Evolutionary conservation across 768 basidiomycete species (phyloP), one percentile per base, ranked within the genome.

Genomic region (Royoungia palumana): DNA sequence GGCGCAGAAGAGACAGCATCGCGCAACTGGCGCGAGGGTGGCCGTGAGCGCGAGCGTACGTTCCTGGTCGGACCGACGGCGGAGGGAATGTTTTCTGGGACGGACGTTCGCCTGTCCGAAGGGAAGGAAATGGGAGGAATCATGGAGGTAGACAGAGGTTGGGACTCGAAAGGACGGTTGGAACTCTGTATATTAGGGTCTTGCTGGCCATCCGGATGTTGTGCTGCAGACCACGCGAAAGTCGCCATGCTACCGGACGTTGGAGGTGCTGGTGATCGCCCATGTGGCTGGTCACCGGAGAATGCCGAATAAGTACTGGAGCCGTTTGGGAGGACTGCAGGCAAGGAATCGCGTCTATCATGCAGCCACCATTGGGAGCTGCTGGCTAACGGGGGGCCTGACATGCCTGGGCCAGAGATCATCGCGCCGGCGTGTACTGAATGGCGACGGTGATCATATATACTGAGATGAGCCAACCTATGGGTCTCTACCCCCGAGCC

Each of bases 401-500:
- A 51, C 0, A 67, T 51, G 43, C 61, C 65, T 46, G 66, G 60
- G 0, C 60, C 53, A 14, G 65, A 61, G 5, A 61, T 51, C 41
- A 72, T 71, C 39, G 68, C 55, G 43, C 86, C 78, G 16, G 83
- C 78, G 65, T 90, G 89, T 21, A 83, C 75, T 17, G 89, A 90
- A 62, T 82, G 81, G 52, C 89, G 80, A 43, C 88, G 84, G 63
- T 92, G 88, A 61, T 85, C 80, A 22, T 69, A 67, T 56, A 91
- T 70, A 63, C 79, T 85, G 57, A 90, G 73, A 58, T 87, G 83
- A 13, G 84, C 82, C 57, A 93, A 81, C 43, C 84, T 74, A 48
- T 82, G 81, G 8, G 87, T 83, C 57, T 93, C 91, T 57, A 90
- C 79, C 20, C 86, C 81, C 16, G 92, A 94, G 27, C 89, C 86